Evolutionary conservation across 192 early-diverging fungal species (phyloP).

Genomic region (Polychytrium aggregatum): DNA sequence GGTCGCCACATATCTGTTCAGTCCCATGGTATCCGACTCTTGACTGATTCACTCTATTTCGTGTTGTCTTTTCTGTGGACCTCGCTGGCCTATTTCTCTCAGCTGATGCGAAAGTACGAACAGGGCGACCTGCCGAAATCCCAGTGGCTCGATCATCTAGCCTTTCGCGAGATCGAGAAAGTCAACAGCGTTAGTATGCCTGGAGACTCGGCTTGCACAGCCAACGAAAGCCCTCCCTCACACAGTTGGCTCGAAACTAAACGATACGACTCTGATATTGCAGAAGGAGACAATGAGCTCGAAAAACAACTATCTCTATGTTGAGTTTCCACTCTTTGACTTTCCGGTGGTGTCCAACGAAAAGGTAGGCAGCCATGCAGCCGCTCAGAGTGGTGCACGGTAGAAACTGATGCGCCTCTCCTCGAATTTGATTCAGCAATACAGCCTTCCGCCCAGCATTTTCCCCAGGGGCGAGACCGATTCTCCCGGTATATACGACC

Average conservation of each 20-base stretch:
- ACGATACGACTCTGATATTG: too few species aligned
- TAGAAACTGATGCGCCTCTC: neutral
- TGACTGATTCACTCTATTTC: too few species aligned
- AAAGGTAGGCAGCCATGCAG: constrained; percentile 35
- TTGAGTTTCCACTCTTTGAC: constrained; percentile 91
- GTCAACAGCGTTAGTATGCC: constrained; percentile 49
- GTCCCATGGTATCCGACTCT: too few species aligned
- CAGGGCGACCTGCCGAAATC: constrained; percentile 72
- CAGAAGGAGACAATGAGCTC: constrained; percentile 11
- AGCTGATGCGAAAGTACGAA: constrained; percentile 69
- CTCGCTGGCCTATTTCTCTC: neutral
- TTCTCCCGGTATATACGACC: constrained; percentile 70
- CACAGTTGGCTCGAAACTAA: neutral
- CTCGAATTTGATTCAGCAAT: constrained; percentile 33
- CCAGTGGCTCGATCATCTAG: constrained; percentile 89
- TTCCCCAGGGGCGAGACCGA: too few species aligned
- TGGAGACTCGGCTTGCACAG: neutral
- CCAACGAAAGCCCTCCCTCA: neutral
- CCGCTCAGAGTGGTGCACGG: too few species aligned
- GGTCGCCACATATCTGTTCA: too few species aligned
- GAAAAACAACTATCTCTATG: constrained; percentile 62
- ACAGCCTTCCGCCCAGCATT: constrained; percentile 22
- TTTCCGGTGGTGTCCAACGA: constrained; percentile 94
- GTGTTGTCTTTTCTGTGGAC: neutral
- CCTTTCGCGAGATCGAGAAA: constrained; percentile 78